Evolutionary conservation across 768 basidiomycete species (phyloP).

Genomic region (Mycena metata): DNA sequence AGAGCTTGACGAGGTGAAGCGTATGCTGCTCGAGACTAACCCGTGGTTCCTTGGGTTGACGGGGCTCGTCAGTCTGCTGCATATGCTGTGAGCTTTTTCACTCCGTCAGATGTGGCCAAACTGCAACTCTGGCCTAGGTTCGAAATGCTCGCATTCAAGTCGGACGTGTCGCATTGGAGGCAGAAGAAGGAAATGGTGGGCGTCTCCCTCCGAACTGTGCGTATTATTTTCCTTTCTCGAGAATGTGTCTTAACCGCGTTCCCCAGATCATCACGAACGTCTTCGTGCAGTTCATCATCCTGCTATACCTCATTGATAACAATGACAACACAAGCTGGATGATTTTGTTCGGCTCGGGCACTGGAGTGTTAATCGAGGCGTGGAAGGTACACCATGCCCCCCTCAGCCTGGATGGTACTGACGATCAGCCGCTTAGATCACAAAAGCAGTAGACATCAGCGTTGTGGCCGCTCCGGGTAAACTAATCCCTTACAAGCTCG

Average conservation of each 20-base stretch:
- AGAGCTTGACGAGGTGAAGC: constrained; percentile 95
- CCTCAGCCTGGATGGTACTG: constrained; percentile 26
- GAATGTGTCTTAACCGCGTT: constrained; percentile 26
- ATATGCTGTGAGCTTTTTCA: constrained; percentile 76
- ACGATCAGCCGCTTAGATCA: constrained; percentile 65
- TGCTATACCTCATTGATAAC: constrained; percentile 95
- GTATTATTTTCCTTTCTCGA: constrained; percentile 39
- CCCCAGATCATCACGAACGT: constrained; percentile 88
- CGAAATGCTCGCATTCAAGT: constrained; percentile 96
- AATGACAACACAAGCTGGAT: constrained; percentile 97
- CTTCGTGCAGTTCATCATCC: constrained; percentile 90
- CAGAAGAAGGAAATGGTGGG: constrained; percentile 95
- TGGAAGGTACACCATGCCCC: constrained; percentile 79
- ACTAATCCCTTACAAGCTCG: constrained; percentile 80
- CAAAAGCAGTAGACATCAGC: constrained; percentile 90
- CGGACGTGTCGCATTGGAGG: constrained; percentile 95
- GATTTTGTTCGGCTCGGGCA: constrained; percentile 91
- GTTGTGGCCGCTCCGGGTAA: constrained; percentile 73
- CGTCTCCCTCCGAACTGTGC: constrained; percentile 86
- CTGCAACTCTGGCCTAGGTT: constrained; percentile 64
- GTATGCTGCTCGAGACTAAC: constrained; percentile 91
- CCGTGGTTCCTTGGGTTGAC: constrained; percentile 91
- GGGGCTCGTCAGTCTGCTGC: constrained; percentile 86
- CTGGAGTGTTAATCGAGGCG: constrained; percentile 87
- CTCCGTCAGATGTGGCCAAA: constrained; percentile 1